A percentile compares a stretch with the other conserved stretches of the same genome.
Conservation (phyloP, 2,329 filamentous ascomycete genomes). For the Calycina marina region DNA sequence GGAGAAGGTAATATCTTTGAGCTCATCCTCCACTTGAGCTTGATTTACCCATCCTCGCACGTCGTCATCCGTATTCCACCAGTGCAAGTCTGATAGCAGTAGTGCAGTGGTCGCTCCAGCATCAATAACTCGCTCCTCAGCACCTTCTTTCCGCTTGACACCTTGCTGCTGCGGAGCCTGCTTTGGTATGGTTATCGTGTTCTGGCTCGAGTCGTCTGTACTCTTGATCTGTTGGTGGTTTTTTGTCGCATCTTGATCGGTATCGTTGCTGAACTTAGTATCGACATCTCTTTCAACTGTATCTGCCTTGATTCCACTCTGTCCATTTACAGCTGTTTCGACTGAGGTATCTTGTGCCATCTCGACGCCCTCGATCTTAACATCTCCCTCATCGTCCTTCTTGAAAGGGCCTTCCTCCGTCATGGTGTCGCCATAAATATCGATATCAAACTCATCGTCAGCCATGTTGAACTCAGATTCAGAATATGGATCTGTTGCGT, state of each 20-base stretch:
- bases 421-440: constrained; percentile 51
- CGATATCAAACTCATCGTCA: constrained; percentile 59
- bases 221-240: constrained; percentile 29
- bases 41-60: constrained; percentile 74
- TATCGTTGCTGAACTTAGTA: constrained; percentile 26
- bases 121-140: constrained; percentile 44
- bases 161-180: constrained; percentile 34
- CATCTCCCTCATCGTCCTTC: constrained; percentile 24
- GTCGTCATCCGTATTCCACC: constrained; percentile 96
- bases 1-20: constrained; percentile 90
- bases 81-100: constrained; percentile 79
- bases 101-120: constrained; percentile 53
- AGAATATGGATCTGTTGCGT: too few species aligned
- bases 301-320: constrained; percentile 17
- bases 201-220: constrained; percentile 25
- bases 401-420: constrained; percentile 27
- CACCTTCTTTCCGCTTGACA: constrained; percentile 44
- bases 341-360: constrained; percentile 7
- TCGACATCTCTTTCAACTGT: constrained; percentile 27
- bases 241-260: constrained; percentile 9
- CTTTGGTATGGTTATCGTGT: constrained; percentile 23
- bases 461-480: too few species aligned
- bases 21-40: constrained; percentile 66
- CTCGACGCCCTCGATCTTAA: constrained; percentile 24
- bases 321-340: constrained; percentile 13